These are phyloP conservation scores for Anthracocystis walkeri DNA, from an alignment of 1,284 basidiomycete genomes.

Conservation along the genomic window DNA sequence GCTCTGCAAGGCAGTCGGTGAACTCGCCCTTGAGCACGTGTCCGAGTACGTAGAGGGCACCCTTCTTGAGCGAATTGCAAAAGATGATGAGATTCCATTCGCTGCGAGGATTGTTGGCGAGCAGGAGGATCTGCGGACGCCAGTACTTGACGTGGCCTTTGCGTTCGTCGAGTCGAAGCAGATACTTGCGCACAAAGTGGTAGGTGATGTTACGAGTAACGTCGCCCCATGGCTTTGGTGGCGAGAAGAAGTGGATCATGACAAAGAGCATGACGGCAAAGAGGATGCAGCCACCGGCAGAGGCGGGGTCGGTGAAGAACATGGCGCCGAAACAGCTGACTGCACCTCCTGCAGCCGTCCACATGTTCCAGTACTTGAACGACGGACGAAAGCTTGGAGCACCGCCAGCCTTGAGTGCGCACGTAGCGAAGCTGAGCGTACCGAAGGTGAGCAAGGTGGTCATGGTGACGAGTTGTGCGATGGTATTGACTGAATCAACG, in stretches of 20 bases:
- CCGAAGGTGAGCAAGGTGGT: slow-evolving; percentile 68
- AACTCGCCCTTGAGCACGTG: slow-evolving; percentile 69
- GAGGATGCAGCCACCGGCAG: slow-evolving; percentile 60
- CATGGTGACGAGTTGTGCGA: slow-evolving; percentile 69
- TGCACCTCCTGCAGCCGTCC: slow-evolving; percentile 65
- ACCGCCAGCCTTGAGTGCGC: slow-evolving; percentile 68
- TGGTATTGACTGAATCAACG: slow-evolving; percentile 68
- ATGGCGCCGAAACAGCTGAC: slow-evolving; percentile 64
- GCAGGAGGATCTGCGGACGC: slow-evolving; percentile 67
- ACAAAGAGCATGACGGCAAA: slow-evolving; percentile 64
- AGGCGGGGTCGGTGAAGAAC: slow-evolving; percentile 64
- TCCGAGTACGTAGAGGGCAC: slow-evolving; percentile 66
- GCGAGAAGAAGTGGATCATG: slow-evolving; percentile 66
- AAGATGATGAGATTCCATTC: slow-evolving; percentile 70
- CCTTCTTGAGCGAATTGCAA: slow-evolving; percentile 69
- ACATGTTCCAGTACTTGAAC: slow-evolving; percentile 70
- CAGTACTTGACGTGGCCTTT: slow-evolving; percentile 69
- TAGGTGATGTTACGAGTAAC: slow-evolving; percentile 68
- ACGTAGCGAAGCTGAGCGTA: slow-evolving; percentile 65
- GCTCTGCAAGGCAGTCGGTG: slow-evolving; percentile 63
- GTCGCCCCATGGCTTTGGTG: slow-evolving; percentile 69
- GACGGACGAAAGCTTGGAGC: slow-evolving; percentile 68
- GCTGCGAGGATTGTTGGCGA: slow-evolving; percentile 67
- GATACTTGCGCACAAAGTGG: slow-evolving; percentile 68
- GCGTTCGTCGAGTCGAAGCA: slow-evolving; percentile 67